Evolutionary conservation across 2,329 filamentous ascomycete species (phyloP).

Genomic region (Aspergillus sp.): DNA sequence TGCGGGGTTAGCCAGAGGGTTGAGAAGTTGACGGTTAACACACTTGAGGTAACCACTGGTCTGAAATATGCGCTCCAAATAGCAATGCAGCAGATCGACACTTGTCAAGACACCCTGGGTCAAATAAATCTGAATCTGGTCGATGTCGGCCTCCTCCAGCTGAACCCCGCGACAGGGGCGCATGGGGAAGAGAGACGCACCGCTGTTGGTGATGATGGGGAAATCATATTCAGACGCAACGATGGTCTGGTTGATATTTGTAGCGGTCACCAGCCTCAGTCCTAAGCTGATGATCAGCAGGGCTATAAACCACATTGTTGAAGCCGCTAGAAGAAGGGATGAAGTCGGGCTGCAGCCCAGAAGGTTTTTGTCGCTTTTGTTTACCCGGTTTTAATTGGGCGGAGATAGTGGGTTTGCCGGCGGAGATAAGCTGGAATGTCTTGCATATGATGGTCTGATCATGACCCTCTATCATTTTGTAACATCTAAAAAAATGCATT

Average conservation of each 20-base stretch:
- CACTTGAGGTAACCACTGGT: conserved; percentile 62
- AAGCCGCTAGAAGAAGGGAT: background rate
- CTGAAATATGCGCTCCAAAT: conserved; percentile 57
- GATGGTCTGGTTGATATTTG: too few relatives aligned
- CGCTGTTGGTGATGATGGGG: conserved; percentile 29
- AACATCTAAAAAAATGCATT: too few relatives aligned
- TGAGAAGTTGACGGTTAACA: background rate
- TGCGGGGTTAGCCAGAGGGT: conserved; percentile 1
- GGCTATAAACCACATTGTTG: background rate
- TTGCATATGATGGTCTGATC: too few relatives aligned
- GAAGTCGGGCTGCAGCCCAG: background rate
- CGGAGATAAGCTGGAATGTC: too few relatives aligned
- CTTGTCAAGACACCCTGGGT: conserved; percentile 51
- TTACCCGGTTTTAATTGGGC: too few relatives aligned
- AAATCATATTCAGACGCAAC: conserved; percentile 28
- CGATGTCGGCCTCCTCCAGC: conserved; percentile 66
- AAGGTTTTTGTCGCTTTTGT: too few relatives aligned
- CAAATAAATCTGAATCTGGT: conserved; percentile 60
- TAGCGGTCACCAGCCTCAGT: too few relatives aligned
- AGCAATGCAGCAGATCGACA: conserved; percentile 58
- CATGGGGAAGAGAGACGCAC: conserved; percentile 55
- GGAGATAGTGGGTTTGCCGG: too few relatives aligned
- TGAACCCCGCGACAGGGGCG: conserved; percentile 54
- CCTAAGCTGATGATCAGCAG: background rate
- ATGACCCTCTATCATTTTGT: too few relatives aligned